Percentiles rank a stretch among this genome's conserved stretches.
These are phyloP conservation scores for Irpex lacteus DNA, from an alignment of 1,284 basidiomycete species.

Conservation along the genomic window DNA sequence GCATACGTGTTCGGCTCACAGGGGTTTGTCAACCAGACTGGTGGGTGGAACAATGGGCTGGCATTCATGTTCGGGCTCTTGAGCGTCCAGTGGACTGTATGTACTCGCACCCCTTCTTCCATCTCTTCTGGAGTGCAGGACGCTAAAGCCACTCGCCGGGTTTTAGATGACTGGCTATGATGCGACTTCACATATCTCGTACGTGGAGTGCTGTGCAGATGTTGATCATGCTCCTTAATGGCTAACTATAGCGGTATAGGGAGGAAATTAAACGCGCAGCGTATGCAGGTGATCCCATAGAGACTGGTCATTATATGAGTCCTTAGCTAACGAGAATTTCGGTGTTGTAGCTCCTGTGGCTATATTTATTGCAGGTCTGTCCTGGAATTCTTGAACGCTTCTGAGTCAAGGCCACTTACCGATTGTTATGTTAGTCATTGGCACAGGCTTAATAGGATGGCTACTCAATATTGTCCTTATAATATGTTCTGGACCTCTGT, in stretches of 20 bases:
- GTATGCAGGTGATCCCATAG: constrained; percentile 59
- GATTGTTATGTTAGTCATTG: constrained; percentile 51
- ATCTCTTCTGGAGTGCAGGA: too few relatives aligned
- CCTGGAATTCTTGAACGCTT: background rate
- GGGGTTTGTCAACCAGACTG: constrained; percentile 72
- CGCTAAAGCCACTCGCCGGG: too few relatives aligned
- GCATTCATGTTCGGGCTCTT: constrained; percentile 87
- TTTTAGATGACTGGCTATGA: constrained; percentile 50
- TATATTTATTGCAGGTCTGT: constrained; percentile 78
- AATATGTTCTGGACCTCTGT: constrained; percentile 77
- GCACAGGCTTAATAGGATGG: constrained; percentile 84
- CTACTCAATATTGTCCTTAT: constrained; percentile 80
- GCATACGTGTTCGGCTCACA: constrained; percentile 76
- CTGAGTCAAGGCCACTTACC: background rate
- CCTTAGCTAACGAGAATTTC: constrained; percentile 1
- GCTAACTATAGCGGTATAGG: constrained; percentile 30
- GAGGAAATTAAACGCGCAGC: constrained; percentile 91
- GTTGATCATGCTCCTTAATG: background rate
- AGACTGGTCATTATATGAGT: background rate
- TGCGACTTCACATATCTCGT: constrained; percentile 87
- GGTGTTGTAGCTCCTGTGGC: constrained; percentile 57
- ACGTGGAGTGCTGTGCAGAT: constrained; percentile 27
- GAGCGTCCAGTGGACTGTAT: constrained; percentile 88
- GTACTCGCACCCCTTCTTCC: constrained; percentile 19
- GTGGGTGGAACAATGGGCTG: constrained; percentile 78